Conservation (phyloP, 441 rosid species). For the Kokia cookei region DNA sequence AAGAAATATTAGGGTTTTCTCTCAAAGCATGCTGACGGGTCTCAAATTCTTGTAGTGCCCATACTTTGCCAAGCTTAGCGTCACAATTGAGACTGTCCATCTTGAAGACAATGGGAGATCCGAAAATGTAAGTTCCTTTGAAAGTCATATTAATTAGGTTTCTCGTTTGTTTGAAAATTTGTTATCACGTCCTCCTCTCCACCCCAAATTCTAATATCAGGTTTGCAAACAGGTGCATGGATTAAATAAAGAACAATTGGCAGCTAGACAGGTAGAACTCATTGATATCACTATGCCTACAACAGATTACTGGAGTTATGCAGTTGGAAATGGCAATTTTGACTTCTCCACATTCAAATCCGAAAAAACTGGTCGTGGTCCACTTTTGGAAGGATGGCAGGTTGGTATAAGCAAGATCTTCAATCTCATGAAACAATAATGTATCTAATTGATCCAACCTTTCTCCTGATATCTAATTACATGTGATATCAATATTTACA, state of each 20-base stretch:
- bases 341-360: conserved; percentile 57
- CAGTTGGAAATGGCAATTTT: conserved; percentile 31
- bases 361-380: conserved; percentile 50
- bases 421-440: background rate
- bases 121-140: conserved; percentile 46
- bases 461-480: background rate
- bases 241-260: conserved; percentile 45
- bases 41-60: conserved; percentile 48
- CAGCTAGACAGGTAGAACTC: conserved; percentile 44
- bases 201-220: background rate
- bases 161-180: background rate
- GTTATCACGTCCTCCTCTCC: no score
- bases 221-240: conserved; percentile 40
- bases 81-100: conserved; percentile 57
- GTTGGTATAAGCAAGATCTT: conserved; percentile 21
- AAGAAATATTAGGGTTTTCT: background rate
- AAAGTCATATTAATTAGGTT: background rate
- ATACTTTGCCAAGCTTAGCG: conserved; percentile 52
- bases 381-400: conserved; percentile 66
- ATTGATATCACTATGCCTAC: conserved; percentile 56
- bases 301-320: conserved; percentile 61
- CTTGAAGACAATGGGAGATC: conserved; percentile 48
- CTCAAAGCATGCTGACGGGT: background rate
- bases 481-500: conserved; percentile 19
- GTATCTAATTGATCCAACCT: background rate